Conservation (phyloP, 1,139 yeast species). For the Kodamaea arcana region DNA sequence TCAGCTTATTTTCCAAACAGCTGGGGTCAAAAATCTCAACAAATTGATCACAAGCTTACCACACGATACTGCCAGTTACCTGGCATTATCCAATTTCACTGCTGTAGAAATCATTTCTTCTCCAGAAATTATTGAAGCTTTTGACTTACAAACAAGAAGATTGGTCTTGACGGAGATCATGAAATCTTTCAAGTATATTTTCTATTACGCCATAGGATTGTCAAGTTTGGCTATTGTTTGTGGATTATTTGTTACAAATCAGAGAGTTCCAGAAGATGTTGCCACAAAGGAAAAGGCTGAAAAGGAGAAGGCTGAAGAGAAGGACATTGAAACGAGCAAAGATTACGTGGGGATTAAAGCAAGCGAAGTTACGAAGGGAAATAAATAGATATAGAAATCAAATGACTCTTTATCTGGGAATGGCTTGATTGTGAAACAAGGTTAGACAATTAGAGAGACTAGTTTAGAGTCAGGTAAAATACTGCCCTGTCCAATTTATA, state of each 20-base stretch:
- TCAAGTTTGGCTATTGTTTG: slow-evolving; percentile 20
- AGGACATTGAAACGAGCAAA: too few relatives aligned
- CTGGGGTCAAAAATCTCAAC: slow-evolving; percentile 22
- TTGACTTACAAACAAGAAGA: slow-evolving; percentile 22
- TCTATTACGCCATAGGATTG: slow-evolving; percentile 36
- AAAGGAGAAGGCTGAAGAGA: too few relatives aligned
- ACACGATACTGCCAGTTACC: slow-evolving; percentile 14
- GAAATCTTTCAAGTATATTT: slow-evolving; percentile 38
- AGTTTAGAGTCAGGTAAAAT: too few relatives aligned
- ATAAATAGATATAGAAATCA: too few relatives aligned
- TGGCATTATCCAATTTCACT: slow-evolving; percentile 16
- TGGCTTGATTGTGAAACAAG: too few relatives aligned
- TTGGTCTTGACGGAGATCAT: slow-evolving; percentile 29
- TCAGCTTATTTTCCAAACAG: slow-evolving; percentile 40
- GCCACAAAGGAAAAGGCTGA: background rate
- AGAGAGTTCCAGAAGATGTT: slow-evolving; percentile 13
- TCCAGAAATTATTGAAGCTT: slow-evolving; percentile 24
- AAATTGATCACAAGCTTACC: slow-evolving; percentile 13
- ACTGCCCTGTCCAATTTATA: too few relatives aligned
- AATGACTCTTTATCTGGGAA: too few relatives aligned
- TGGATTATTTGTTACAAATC: slow-evolving; percentile 18
- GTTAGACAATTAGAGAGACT: too few relatives aligned
- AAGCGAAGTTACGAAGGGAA: too few relatives aligned
- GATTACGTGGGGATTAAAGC: too few relatives aligned
- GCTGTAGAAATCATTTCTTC: slow-evolving; percentile 22